A percentile compares a stretch with the other conserved stretches of the same genome.
Conservation (phyloP, 1,284 basidiomycete genomes). For the Cronartium quercuum region DNA sequence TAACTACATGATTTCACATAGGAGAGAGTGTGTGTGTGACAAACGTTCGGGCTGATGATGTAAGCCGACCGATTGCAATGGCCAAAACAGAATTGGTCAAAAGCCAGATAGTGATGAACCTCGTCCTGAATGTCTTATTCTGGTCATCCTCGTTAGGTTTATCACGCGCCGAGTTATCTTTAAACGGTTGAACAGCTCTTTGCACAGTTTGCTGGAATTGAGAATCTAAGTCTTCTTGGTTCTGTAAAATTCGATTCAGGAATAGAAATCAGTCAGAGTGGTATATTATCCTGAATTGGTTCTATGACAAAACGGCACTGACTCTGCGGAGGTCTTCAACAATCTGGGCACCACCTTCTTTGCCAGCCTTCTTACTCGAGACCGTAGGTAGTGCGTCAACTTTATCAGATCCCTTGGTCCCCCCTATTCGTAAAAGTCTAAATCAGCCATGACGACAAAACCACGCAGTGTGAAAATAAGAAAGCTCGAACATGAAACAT, state of each 20-base stretch:
- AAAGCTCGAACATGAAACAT: slow-evolving; percentile 48
- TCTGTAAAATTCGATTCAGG: background rate
- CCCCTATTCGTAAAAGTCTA: slow-evolving; percentile 55
- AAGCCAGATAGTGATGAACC: slow-evolving; percentile 58
- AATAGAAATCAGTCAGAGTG: no score
- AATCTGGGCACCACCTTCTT: slow-evolving; percentile 68
- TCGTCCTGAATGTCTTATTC: slow-evolving; percentile 87
- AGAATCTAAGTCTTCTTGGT: slow-evolving; percentile 78
- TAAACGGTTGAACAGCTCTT: slow-evolving; percentile 77
- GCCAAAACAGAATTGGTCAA: slow-evolving; percentile 60
- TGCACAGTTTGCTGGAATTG: slow-evolving; percentile 88
- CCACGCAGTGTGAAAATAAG: background rate
- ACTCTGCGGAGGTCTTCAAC: slow-evolving; percentile 48
- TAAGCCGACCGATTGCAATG: slow-evolving; percentile 34
- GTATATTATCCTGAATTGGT: background rate
- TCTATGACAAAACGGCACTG: background rate
- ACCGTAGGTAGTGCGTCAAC: slow-evolving; percentile 87
- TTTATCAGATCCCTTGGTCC: slow-evolving; percentile 93
- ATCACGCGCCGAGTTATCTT: slow-evolving; percentile 63
- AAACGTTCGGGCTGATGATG: slow-evolving; percentile 30
- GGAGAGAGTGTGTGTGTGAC: background rate
- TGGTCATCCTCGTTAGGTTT: slow-evolving; percentile 55
- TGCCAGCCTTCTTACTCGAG: slow-evolving; percentile 63
- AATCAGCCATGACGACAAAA: no score
- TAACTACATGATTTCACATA: background rate